A percentile compares a stretch with the other conserved stretches of the same genome.
phyloP scores from a whole-genome alignment of 1,139 yeast species.

The Hemisphaericaspora subhashii region DNA sequence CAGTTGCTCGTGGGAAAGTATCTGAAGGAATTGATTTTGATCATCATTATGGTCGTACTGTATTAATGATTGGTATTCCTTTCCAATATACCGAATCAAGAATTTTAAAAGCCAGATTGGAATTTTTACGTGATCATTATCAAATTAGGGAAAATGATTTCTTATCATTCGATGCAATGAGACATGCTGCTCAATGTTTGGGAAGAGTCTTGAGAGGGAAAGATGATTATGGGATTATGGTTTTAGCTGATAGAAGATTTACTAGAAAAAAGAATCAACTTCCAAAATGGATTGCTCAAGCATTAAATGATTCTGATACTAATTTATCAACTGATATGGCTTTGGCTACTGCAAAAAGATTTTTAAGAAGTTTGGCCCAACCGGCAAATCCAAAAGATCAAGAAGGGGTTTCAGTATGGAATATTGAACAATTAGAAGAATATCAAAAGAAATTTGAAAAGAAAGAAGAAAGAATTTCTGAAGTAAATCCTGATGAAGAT shows the following conservation, averaged over 20 bases:
- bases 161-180: constrained; percentile 96
- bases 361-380: constrained; percentile 90
- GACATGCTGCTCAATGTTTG: constrained; percentile 98
- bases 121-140: constrained; percentile 87
- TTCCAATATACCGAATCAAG: constrained; percentile 98
- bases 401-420: constrained; percentile 96
- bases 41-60: constrained; percentile 97
- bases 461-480: constrained; percentile 21
- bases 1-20: constrained; percentile 98
- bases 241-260: constrained; percentile 90
- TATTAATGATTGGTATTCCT: constrained; percentile 97
- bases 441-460: constrained; percentile 56
- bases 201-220: constrained; percentile 97
- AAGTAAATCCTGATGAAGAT: constrained; percentile 24
- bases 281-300: constrained; percentile 98
- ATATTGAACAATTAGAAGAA: constrained; percentile 61
- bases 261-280: constrained; percentile 81
- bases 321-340: constrained; percentile 98
- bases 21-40: constrained; percentile 99
- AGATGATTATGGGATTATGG: constrained; percentile 98
- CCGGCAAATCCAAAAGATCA: constrained; percentile 89
- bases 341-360: constrained; percentile 88
- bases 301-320: constrained; percentile 84
- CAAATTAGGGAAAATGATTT: constrained; percentile 93
- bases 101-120: constrained; percentile 89